A percentile compares a stretch with the other conserved stretches of the same genome.
Evolutionary conservation across 371 early-diverging fungal species (phyloP).

Genomic region (Batkoa obscura): DNA sequence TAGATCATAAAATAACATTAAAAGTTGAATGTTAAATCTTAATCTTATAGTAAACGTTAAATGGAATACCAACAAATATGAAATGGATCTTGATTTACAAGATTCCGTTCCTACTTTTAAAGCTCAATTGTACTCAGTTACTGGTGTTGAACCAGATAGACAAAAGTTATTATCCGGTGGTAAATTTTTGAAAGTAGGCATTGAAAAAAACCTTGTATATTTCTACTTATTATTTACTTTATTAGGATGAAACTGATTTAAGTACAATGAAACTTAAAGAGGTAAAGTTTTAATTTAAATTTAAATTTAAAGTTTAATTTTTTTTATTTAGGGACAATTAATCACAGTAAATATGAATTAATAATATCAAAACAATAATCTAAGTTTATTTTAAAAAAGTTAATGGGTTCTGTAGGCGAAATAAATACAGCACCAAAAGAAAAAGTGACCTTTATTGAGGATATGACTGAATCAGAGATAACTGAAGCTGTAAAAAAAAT

Average conservation of each 20-base stretch:
- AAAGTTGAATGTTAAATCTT: too few species aligned
- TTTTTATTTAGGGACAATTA: not conserved
- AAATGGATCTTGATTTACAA: conserved; percentile 54
- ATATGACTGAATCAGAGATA: conserved; percentile 72
- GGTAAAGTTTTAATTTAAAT: conserved; percentile 18
- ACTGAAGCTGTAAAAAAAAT: conserved; percentile 48
- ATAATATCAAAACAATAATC: conserved; percentile 17
- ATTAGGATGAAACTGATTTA: not conserved
- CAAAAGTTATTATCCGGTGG: conserved; percentile 92
- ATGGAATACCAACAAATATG: conserved; percentile 78
- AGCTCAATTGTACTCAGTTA: conserved; percentile 70
- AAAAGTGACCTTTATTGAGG: conserved; percentile 65
- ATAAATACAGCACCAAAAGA: conserved; percentile 45
- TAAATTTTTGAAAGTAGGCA: conserved; percentile 65
- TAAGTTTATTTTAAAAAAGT: conserved; percentile 18
- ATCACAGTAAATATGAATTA: not conserved
- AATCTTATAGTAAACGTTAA: conserved; percentile 56
- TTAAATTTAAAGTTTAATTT: not conserved
- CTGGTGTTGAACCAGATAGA: conserved; percentile 82
- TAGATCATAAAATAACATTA: too few species aligned
- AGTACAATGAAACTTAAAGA: conserved; percentile 37
- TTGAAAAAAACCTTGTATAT: not conserved
- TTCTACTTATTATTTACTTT: not conserved
- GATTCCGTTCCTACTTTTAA: conserved; percentile 72
- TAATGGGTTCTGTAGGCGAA: conserved; percentile 93